Evolutionary conservation across 2,329 filamentous ascomycete genomes (phyloP).

Genomic region (Aspergillus awamori): DNA sequence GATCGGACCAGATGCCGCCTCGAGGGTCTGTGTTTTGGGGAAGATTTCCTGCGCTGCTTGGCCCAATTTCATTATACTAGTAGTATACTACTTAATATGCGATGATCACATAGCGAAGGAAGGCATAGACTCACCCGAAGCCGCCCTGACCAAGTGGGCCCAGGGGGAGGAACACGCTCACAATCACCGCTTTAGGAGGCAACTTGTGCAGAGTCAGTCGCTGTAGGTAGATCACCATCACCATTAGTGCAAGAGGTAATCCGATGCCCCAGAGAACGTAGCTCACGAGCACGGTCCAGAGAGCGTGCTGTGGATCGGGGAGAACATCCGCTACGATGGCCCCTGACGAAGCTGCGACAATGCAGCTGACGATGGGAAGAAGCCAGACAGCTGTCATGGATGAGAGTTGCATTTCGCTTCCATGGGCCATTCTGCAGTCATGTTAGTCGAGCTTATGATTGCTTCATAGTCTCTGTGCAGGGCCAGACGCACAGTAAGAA

Average conservation of each 20-base stretch:
- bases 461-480: not conserved
- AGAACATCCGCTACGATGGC: slow-evolving; percentile 64
- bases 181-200: slow-evolving; percentile 69
- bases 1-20: slow-evolving; percentile 33
- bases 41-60: slow-evolving; percentile 48
- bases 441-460: not conserved
- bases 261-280: slow-evolving; percentile 75
- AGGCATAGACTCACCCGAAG: slow-evolving; percentile 48
- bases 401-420: slow-evolving; percentile 42
- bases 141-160: slow-evolving; percentile 69
- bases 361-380: slow-evolving; percentile 67
- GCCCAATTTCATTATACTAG: slow-evolving; percentile 53
- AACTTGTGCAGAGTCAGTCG: slow-evolving; percentile 68
- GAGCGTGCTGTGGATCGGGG: slow-evolving; percentile 56
- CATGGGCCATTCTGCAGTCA: slow-evolving; percentile 27
- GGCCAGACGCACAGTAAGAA: slow-evolving; percentile 56
- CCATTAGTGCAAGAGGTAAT: slow-evolving; percentile 62
- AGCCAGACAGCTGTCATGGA: slow-evolving; percentile 69
- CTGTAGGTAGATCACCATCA: slow-evolving; percentile 70
- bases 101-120: not conserved
- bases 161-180: slow-evolving; percentile 68
- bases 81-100: not conserved
- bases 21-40: slow-evolving; percentile 36
- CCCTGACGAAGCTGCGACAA: slow-evolving; percentile 68
- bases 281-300: slow-evolving; percentile 65